These are phyloP conservation scores for Tulasnella sp. DNA, from an alignment of 768 basidiomycete genomes.

Conservation along the genomic window DNA sequence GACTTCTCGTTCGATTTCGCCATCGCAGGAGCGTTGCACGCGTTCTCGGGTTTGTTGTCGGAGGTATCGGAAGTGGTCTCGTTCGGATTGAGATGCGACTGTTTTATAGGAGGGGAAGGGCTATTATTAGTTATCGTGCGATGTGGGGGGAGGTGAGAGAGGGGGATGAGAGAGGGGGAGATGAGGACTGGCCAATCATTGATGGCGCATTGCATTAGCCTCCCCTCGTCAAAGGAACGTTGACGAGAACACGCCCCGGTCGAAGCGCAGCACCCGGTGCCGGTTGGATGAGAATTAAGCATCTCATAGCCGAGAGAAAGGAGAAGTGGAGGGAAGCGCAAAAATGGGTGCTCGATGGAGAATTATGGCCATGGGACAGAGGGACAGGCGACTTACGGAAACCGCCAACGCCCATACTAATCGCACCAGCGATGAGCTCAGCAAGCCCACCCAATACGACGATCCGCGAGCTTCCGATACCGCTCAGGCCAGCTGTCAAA, in stretches of 20 bases:
- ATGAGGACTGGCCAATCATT: background rate
- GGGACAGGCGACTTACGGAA: constrained; percentile 43
- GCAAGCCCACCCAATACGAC: constrained; percentile 92
- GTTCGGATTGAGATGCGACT: constrained; percentile 90
- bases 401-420: constrained; percentile 97
- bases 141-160: background rate
- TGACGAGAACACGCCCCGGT: background rate
- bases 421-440: constrained; percentile 92
- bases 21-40: constrained; percentile 81
- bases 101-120: background rate
- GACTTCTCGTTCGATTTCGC: constrained; percentile 96
- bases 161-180: background rate
- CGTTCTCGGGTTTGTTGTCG: constrained; percentile 65
- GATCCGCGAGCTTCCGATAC: constrained; percentile 80
- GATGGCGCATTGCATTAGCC: background rate
- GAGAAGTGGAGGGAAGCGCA: background rate
- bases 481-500: constrained; percentile 78
- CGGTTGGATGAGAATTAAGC: background rate
- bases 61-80: constrained; percentile 86
- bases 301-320: background rate
- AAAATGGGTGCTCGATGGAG: background rate
- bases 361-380: background rate
- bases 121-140: background rate
- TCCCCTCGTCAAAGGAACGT: background rate
- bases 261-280: background rate